A percentile compares a stretch with the other conserved stretches of the same genome.
phyloP scores from a whole-genome alignment of 140 eudicot genomes.

The Flaveria floridana region DNA sequence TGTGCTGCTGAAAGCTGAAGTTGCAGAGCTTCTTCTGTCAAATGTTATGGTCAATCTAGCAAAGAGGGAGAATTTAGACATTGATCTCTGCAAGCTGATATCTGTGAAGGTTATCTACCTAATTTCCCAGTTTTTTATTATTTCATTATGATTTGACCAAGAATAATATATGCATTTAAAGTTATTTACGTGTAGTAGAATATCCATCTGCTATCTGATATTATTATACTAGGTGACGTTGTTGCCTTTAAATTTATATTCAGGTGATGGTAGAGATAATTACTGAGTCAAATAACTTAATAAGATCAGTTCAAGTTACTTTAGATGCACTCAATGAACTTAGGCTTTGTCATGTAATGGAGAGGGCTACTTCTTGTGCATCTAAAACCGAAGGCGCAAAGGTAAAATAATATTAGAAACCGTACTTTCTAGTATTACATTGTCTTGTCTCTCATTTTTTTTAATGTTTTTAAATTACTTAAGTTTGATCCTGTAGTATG shows the following conservation, averaged over 20 bases:
- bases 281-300: constrained; percentile 62
- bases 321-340: constrained; percentile 89
- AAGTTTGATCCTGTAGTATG: constrained; percentile 39
- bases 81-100: constrained; percentile 77
- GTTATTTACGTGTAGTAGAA: background rate
- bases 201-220: constrained; percentile 17
- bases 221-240: constrained; percentile 17
- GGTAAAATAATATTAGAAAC: constrained; percentile 43
- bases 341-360: constrained; percentile 70
- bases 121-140: background rate
- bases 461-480: constrained; percentile 18
- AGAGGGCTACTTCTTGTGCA: constrained; percentile 47
- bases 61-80: constrained; percentile 54
- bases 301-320: constrained; percentile 73
- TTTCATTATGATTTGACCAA: background rate
- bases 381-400: constrained; percentile 56
- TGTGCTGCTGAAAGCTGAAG: constrained; percentile 88
- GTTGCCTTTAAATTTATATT: constrained; percentile 19
- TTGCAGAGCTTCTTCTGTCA: constrained; percentile 88
- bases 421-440: background rate
- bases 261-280: constrained; percentile 82
- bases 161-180: background rate
- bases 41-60: constrained; percentile 73
- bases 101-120: constrained; percentile 60
- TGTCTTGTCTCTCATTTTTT: constrained; percentile 6